Conservation (phyloP, 2,329 filamentous ascomycete species). For the Proliferodiscus dingleyae region DNA sequence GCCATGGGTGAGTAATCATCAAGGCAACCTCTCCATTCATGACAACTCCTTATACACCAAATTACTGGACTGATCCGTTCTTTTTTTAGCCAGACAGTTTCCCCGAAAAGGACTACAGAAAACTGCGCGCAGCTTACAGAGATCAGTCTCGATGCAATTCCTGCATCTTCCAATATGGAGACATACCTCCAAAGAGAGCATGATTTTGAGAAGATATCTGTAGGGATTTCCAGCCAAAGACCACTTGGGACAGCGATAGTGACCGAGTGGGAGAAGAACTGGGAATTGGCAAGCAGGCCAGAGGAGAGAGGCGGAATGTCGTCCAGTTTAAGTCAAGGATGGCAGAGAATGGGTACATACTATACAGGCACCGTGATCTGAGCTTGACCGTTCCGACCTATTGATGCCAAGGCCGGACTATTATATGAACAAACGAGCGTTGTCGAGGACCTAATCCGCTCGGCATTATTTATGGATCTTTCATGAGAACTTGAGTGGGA, state of each 20-base stretch:
- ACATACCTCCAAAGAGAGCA: slow-evolving; percentile 11
- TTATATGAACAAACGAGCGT: not conserved
- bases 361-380: not conserved
- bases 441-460: too few relatives aligned
- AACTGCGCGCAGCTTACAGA: not conserved
- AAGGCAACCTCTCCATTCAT: too few relatives aligned
- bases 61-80: too few relatives aligned
- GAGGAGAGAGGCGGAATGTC: not conserved
- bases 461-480: too few relatives aligned
- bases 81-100: too few relatives aligned
- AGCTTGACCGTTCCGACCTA: not conserved
- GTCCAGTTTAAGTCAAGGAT: not conserved
- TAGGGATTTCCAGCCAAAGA: slow-evolving; percentile 1
- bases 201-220: slow-evolving; percentile 11
- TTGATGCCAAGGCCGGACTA: too few relatives aligned
- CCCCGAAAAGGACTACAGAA: not conserved
- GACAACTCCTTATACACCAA: too few relatives aligned
- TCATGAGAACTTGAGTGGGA: too few relatives aligned
- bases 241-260: not conserved
- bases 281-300: slow-evolving; percentile 2
- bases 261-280: slow-evolving; percentile 12
- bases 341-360: not conserved
- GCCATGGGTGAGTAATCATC: too few relatives aligned
- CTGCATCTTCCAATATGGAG: slow-evolving; percentile 11
- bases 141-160: not conserved